A percentile compares a stretch with the other conserved stretches of the same genome.
Evolutionary conservation across 345 rosid species (phyloP).

Genomic region (Kandelia obovata): DNA sequence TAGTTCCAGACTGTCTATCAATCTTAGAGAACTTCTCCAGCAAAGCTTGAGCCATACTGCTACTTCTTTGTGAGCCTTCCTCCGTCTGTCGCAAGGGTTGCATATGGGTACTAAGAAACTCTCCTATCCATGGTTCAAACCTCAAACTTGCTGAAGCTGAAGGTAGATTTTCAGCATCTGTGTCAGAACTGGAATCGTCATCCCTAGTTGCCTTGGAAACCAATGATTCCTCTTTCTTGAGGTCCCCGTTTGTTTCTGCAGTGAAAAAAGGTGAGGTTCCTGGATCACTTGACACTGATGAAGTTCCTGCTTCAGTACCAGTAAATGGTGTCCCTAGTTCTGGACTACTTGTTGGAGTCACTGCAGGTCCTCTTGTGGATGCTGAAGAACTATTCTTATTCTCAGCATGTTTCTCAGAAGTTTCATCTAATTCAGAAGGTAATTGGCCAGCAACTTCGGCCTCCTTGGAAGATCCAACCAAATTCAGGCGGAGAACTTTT

Average conservation of each 20-base stretch:
- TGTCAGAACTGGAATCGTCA: conserved; percentile 69
- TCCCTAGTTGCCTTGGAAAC: conserved; percentile 51
- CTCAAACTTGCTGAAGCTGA: conserved; percentile 73
- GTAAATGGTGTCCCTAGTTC: conserved; percentile 97
- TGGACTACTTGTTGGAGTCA: conserved; percentile 91
- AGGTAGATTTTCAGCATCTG: conserved; percentile 74
- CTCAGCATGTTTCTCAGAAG: conserved; percentile 40
- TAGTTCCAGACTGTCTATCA: conserved; percentile 51
- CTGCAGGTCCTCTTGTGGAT: conserved; percentile 67
- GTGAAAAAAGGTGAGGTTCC: conserved; percentile 87
- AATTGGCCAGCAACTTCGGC: conserved; percentile 37
- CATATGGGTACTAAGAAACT: conserved; percentile 46
- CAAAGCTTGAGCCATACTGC: conserved; percentile 20
- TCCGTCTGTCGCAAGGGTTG: conserved; percentile 48
- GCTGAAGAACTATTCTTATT: conserved; percentile 41
- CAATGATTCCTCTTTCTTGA: conserved; percentile 63
- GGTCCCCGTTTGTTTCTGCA: conserved; percentile 51
- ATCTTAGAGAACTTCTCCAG: conserved; percentile 48
- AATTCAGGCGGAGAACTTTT: conserved; percentile 87
- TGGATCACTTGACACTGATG: conserved; percentile 92
- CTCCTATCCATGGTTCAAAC: conserved; percentile 84
- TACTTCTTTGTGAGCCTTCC: conserved; percentile 36
- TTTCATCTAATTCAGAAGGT: conserved; percentile 45
- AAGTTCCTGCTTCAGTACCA: conserved; percentile 87
- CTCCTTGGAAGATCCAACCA: conserved; percentile 67